phyloP scores from a whole-genome alignment of 495 filamentous ascomycete species.

The Tuber brumale region DNA sequence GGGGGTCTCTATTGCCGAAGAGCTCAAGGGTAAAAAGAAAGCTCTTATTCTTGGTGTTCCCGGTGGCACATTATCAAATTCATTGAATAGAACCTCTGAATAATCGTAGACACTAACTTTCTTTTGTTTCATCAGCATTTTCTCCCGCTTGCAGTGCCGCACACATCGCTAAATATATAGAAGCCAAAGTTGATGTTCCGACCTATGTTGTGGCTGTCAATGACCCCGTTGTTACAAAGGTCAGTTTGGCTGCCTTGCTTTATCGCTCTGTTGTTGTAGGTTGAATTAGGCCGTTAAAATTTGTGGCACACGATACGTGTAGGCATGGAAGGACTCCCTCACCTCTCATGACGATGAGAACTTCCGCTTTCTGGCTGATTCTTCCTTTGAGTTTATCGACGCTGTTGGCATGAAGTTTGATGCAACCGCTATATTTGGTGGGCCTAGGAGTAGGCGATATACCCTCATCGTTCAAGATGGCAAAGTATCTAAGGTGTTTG shows the following conservation, averaged over 20 bases:
- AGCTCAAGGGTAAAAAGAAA: constrained; percentile 57
- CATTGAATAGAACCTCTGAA: background rate
- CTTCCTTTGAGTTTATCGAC: constrained; percentile 72
- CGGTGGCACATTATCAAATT: constrained; percentile 47
- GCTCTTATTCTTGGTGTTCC: constrained; percentile 85
- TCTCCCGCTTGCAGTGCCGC: constrained; percentile 66
- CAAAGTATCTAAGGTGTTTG: constrained; percentile 64
- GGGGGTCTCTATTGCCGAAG: constrained; percentile 76
- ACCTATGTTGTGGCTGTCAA: constrained; percentile 90
- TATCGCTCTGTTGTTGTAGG: background rate
- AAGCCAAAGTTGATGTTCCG: constrained; percentile 64
- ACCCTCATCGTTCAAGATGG: constrained; percentile 71
- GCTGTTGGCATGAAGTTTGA: constrained; percentile 82
- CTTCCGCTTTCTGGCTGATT: constrained; percentile 86
- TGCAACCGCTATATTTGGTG: constrained; percentile 74
- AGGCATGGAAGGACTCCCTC: constrained; percentile 34
- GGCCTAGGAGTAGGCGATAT: constrained; percentile 80
- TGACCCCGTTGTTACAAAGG: constrained; percentile 83
- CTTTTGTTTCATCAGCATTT: constrained; percentile 41
- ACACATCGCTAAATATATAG: constrained; percentile 78
- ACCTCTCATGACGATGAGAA: constrained; percentile 42
- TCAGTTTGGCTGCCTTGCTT: constrained; percentile 12
- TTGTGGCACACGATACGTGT: background rate
- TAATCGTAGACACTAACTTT: background rate
- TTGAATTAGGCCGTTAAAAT: background rate